Percentiles rank a stretch among this genome's conserved stretches.
phyloP scores from a whole-genome alignment of 257 asterid species.

The Agastache rugosa region DNA sequence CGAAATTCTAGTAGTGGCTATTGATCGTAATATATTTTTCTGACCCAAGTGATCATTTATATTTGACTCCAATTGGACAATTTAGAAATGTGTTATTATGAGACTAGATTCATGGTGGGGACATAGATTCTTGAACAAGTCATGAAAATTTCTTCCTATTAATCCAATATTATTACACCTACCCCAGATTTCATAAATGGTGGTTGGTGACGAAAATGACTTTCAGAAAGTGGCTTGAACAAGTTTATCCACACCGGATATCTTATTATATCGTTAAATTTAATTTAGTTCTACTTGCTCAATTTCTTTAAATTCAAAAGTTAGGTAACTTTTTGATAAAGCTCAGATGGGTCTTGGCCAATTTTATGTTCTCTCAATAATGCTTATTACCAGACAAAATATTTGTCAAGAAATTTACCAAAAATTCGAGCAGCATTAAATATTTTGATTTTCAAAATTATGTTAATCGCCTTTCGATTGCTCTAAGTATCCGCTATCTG shows the following conservation, averaged over 20 bases:
- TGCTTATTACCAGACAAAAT: not conserved
- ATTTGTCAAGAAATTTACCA: not conserved
- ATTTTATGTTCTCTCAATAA: too few relatives aligned
- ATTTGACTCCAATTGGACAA: not conserved
- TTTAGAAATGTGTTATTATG: not conserved
- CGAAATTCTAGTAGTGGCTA: too few relatives aligned
- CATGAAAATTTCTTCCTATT: not conserved
- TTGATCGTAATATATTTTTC: too few relatives aligned
- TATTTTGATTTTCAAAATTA: not conserved
- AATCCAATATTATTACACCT: not conserved
- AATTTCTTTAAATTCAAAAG: not conserved
- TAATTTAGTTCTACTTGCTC: not conserved
- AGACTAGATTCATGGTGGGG: conserved; percentile 2
- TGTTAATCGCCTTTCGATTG: not conserved
- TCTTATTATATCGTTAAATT: not conserved
- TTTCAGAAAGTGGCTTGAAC: not conserved
- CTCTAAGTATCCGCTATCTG: too few relatives aligned
- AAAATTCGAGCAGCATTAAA: not conserved
- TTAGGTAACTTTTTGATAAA: not conserved
- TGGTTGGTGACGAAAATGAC: conserved; percentile 21
- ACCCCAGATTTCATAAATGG: not conserved
- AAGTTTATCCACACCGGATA: not conserved
- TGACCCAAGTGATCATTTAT: too few relatives aligned
- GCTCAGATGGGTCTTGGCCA: not conserved
- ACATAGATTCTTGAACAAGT: conserved; percentile 4